Conservation (phyloP, 176 grass and related monocot species). For the Avena sativa region DNA sequence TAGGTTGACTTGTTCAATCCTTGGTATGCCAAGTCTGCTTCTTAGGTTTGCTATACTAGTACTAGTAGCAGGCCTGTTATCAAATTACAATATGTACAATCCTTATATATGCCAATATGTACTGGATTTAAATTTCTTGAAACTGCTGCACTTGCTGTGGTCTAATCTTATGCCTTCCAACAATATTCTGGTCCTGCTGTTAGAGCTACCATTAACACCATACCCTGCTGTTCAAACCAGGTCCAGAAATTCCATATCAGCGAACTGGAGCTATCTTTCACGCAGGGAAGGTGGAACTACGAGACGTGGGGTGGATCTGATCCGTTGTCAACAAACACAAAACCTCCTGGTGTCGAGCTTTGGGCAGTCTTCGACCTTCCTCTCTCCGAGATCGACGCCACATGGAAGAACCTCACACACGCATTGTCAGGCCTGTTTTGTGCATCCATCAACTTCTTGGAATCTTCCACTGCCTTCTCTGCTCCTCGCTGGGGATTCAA, state of each 20-base stretch:
- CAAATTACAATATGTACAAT: too few relatives aligned
- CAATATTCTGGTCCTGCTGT: background rate
- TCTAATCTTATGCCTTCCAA: constrained; percentile 19
- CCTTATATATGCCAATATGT: too few relatives aligned
- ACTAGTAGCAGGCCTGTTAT: too few relatives aligned
- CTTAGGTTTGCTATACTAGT: too few relatives aligned
- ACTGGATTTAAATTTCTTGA: too few relatives aligned
- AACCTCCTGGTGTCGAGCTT: constrained; percentile 93
- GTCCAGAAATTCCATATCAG: constrained; percentile 82
- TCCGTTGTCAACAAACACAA: constrained; percentile 81
- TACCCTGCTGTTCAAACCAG: constrained; percentile 58
- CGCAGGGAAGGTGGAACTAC: constrained; percentile 96
- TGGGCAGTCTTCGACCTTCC: constrained; percentile 87
- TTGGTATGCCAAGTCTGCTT: too few relatives aligned
- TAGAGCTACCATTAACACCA: constrained; percentile 32
- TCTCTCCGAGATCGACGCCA: constrained; percentile 66
- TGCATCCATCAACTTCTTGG: constrained; percentile 94
- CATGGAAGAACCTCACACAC: constrained; percentile 94
- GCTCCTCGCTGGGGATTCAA: constrained; percentile 81
- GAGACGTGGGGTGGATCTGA: constrained; percentile 94
- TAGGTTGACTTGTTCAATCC: too few relatives aligned
- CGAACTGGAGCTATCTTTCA: constrained; percentile 94
- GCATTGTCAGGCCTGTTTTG: constrained; percentile 94
- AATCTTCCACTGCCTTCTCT: constrained; percentile 80
- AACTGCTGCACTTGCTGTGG: background rate